These are phyloP conservation scores for Penicillium sumatraense DNA, from an alignment of 2,329 filamentous ascomycete species.

Conservation along the genomic window DNA sequence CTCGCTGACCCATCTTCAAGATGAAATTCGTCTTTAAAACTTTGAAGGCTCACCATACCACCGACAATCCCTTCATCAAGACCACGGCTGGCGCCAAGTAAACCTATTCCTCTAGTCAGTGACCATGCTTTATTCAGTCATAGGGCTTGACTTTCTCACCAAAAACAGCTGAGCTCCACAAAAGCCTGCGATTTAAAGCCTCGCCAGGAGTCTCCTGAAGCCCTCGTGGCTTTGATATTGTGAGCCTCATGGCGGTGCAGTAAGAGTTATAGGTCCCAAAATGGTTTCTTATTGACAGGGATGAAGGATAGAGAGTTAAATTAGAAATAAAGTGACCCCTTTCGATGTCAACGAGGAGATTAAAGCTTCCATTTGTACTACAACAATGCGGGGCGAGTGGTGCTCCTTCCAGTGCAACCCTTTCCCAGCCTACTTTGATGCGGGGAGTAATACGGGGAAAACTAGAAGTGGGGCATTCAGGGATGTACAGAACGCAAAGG, in stretches of 20 bases:
- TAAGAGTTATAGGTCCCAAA: too few species aligned
- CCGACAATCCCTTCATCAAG: conserved; percentile 15
- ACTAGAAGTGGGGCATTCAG: too few species aligned
- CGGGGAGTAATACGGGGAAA: too few species aligned
- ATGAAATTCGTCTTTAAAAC: conserved; percentile 13
- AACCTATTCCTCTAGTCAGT: background rate
- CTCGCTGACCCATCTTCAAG: conserved; percentile 5
- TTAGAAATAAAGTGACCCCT: too few species aligned
- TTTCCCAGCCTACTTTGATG: background rate
- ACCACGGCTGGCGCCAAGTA: conserved; percentile 12
- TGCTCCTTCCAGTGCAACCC: too few species aligned
- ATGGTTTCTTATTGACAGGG: too few species aligned
- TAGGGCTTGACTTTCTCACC: background rate
- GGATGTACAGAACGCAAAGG: background rate
- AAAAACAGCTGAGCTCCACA: conserved; percentile 8
- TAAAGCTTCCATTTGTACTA: background rate
- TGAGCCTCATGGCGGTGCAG: background rate
- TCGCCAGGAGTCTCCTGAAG: conserved; percentile 1
- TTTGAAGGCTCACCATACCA: conserved; percentile 10
- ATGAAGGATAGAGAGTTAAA: too few species aligned
- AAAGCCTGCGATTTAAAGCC: conserved; percentile 6
- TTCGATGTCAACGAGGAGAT: too few species aligned
- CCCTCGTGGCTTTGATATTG: background rate
- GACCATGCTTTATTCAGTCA: background rate
- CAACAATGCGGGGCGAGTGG: too few species aligned